Conservation (phyloP, 768 basidiomycete species). For the Xanthoconium stramineum region DNA sequence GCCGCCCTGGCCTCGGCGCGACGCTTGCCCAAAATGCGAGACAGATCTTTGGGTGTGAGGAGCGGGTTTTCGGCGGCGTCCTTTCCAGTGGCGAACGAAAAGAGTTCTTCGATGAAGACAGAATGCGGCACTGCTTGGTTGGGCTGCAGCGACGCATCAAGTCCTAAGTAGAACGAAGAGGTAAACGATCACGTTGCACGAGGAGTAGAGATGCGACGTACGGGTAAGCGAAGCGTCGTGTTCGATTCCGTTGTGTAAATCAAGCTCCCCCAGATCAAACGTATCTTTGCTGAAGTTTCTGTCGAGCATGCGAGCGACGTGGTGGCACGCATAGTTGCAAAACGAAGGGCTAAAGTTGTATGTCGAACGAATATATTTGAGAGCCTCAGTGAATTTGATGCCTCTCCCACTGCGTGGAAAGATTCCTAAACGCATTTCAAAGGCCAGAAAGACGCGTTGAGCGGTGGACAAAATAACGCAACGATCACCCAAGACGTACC, state of each 20-base stretch:
- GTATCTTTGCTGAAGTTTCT: slow-evolving; percentile 54
- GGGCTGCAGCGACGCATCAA: slow-evolving; percentile 44
- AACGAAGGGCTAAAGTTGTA: slow-evolving; percentile 73
- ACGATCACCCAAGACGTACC: slow-evolving; percentile 44
- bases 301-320: slow-evolving; percentile 53
- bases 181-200: neutral
- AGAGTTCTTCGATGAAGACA: slow-evolving; percentile 51
- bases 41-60: slow-evolving; percentile 58
- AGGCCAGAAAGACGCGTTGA: neutral
- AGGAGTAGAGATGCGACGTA: slow-evolving; percentile 5
- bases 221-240: slow-evolving; percentile 29
- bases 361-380: slow-evolving; percentile 41
- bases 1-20: slow-evolving; percentile 49
- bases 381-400: slow-evolving; percentile 53
- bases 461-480: neutral
- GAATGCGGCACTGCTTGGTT: slow-evolving; percentile 54
- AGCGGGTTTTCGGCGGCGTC: slow-evolving; percentile 43
- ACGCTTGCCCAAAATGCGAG: slow-evolving; percentile 55
- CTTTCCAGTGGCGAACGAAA: slow-evolving; percentile 58
- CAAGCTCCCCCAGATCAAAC: slow-evolving; percentile 52
- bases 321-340: slow-evolving; percentile 59
- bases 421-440: slow-evolving; percentile 28
- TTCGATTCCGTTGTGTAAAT: slow-evolving; percentile 16
- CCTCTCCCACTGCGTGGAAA: slow-evolving; percentile 61
- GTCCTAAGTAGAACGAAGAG: slow-evolving; percentile 38